Base-by-base conservation (phyloP, 768 basidiomycete species). In the Rubroboletus pulcherrimus region DNA sequence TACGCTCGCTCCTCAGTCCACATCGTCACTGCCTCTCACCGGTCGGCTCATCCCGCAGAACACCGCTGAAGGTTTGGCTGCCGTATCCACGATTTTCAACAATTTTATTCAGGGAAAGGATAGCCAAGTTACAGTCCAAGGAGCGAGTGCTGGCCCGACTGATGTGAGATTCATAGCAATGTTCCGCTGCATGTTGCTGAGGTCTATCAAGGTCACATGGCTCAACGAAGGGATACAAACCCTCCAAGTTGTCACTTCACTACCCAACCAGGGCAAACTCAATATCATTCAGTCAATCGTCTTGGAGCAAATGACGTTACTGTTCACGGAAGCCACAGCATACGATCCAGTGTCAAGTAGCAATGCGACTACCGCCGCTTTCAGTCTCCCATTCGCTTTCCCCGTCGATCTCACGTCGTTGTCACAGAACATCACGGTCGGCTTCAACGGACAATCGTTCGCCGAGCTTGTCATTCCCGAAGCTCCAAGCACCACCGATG, bases 361-460 rank as follows among this genome's bases (percentile, higher is more conserved):
- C 59, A 75, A 78, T 51, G 77, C 78, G 35, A 83, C 86, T 2
- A 79, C 80, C 19, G 85, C 84, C 0, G 76, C 81, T 0, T 90
- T 90, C 70, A 78, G 77, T 15, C 71, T 89, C 1, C 88, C 87
- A 3, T 89, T 89, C 60, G 76, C 69, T 15, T 89, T 90, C 73
- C 85, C 87, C 0, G 56, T 89, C 53, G 83, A 90, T 63, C 84
- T 90, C 59, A 75, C 77, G 3, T 74, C 83, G 1, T 66, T 89
- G 41, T 78, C 81, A 49, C 83, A 83, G 68, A 83, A 80, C 40
- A 79, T 87, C 51, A 78, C 75, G 6, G 72, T 83, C 46, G 79
- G 77, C 12, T 77, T 75, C 55, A 62, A 80, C 29, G 82, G 81
- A 9, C 72, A 75, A 45, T 71, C 78, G 7, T 85, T 89, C 54